Evolutionary conservation across 306 rosid species (phyloP).

Genomic region (Lotus japonicus): DNA sequence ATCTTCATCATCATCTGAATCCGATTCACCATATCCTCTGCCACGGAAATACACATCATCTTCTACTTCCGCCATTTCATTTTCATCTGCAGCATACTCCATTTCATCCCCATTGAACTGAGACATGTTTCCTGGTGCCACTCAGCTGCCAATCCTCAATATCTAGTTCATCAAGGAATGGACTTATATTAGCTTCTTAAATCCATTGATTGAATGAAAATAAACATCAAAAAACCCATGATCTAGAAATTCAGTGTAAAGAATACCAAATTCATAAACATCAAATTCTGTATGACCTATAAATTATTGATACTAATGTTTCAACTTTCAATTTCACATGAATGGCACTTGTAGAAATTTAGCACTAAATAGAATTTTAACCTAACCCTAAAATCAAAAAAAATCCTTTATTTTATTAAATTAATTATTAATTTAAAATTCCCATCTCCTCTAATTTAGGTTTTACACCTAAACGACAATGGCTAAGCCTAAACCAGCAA

Average conservation of each 20-base stretch:
- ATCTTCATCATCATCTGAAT: constrained; percentile 26
- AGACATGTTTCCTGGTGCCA: constrained; percentile 24
- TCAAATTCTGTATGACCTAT: not conserved
- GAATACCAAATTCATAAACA: not conserved
- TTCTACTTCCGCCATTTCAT: constrained; percentile 43
- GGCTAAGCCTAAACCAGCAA: not conserved
- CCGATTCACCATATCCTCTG: constrained; percentile 39
- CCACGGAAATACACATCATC: constrained; percentile 37
- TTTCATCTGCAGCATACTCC: constrained; percentile 36
- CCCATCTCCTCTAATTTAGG: not conserved
- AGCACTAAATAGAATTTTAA: not conserved
- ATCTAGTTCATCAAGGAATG: constrained; percentile 5
- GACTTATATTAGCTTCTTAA: not conserved
- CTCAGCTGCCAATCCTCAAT: not conserved
- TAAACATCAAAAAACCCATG: no score
- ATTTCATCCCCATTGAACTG: constrained; percentile 28
- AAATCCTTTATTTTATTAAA: not conserved
- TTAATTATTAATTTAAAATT: not conserved
- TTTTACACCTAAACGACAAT: constrained; percentile 5
- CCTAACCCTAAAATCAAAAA: constrained; percentile 26
- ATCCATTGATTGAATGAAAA: not conserved
- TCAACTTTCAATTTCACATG: not conserved
- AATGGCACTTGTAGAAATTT: not conserved
- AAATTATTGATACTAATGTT: not conserved
- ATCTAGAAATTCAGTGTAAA: no score